Percentiles rank a stretch among this genome's conserved stretches.
Evolutionary conservation across 768 basidiomycete species (phyloP).

Genomic region (Mrakia gelida): DNA sequence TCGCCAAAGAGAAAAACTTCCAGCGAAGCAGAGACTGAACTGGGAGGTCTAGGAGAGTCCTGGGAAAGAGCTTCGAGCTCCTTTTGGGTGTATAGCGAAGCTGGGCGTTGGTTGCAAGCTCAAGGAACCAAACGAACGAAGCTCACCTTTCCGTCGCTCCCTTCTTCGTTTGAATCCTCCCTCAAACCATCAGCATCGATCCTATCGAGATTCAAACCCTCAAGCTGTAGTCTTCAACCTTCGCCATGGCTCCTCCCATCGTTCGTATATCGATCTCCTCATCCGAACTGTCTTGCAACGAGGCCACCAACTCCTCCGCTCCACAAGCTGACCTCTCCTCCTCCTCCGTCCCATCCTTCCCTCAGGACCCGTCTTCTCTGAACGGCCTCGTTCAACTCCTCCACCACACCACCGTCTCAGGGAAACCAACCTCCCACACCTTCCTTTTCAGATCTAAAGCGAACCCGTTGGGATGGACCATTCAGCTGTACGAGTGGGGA

Average conservation of each 20-base stretch:
- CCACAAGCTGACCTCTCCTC: background rate
- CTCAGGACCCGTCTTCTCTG: background rate
- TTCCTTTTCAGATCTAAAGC: background rate
- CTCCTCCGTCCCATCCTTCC: no score
- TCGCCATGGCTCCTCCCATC: background rate
- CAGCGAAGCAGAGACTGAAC: no score
- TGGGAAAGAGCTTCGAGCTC: no score
- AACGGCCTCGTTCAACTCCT: conserved; percentile 4
- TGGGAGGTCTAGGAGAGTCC: no score
- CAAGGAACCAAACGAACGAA: background rate
- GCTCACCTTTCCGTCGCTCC: background rate
- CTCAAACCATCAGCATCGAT: background rate
- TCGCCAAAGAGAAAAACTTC: no score
- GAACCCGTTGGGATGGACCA: background rate
- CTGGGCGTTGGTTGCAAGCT: background rate
- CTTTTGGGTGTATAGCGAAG: no score
- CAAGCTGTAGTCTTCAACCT: background rate
- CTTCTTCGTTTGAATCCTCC: background rate
- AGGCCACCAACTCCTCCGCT: background rate
- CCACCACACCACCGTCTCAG: background rate
- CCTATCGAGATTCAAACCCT: background rate
- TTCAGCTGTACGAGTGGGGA: conserved; percentile 4
- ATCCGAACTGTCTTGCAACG: background rate
- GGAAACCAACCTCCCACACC: background rate
- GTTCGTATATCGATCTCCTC: background rate